A percentile compares a stretch with the other conserved stretches of the same genome.
These are phyloP conservation scores for Collybia nuda DNA, from an alignment of 768 basidiomycete species.

Conservation along the genomic window DNA sequence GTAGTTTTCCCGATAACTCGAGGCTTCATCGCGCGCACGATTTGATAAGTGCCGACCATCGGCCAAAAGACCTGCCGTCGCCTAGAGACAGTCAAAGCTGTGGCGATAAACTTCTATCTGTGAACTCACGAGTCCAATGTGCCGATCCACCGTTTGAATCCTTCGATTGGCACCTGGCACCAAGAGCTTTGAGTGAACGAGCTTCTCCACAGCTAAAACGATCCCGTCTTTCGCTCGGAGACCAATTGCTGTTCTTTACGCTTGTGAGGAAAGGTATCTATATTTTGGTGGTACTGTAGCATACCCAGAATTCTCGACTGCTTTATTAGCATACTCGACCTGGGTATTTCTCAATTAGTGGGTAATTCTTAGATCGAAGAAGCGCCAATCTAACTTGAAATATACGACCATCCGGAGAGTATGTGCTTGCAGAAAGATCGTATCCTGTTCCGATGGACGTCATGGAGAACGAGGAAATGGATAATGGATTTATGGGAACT, in stretches of 20 bases:
- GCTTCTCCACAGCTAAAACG: conserved; percentile 96
- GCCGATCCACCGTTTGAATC: conserved; percentile 91
- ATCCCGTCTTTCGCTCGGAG: conserved; percentile 93
- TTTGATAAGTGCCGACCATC: conserved; percentile 89
- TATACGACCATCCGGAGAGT: conserved; percentile 96
- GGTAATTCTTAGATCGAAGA: neutral
- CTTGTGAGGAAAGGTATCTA: conserved; percentile 5
- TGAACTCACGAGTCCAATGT: conserved; percentile 80
- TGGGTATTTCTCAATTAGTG: conserved; percentile 26
- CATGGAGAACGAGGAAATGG: conserved; percentile 46
- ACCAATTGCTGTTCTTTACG: conserved; percentile 87
- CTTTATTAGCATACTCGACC: conserved; percentile 99
- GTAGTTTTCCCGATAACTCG: conserved; percentile 70
- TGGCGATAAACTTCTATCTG: neutral
- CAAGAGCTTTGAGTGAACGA: conserved; percentile 93
- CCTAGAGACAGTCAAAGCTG: conserved; percentile 43
- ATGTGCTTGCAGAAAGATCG: conserved; percentile 92
- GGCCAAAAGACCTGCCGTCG: conserved; percentile 90
- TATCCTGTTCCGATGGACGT: conserved; percentile 99
- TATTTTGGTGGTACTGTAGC: conserved; percentile 14
- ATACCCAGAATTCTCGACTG: conserved; percentile 97
- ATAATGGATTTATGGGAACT: conserved; percentile 10
- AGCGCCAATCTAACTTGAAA: conserved; percentile 70
- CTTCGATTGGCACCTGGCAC: conserved; percentile 91
- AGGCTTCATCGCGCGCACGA: conserved; percentile 82